Base-by-base conservation (phyloP, 192 early-diverging fungal genomes). In the Backusella macrospora region DNA sequence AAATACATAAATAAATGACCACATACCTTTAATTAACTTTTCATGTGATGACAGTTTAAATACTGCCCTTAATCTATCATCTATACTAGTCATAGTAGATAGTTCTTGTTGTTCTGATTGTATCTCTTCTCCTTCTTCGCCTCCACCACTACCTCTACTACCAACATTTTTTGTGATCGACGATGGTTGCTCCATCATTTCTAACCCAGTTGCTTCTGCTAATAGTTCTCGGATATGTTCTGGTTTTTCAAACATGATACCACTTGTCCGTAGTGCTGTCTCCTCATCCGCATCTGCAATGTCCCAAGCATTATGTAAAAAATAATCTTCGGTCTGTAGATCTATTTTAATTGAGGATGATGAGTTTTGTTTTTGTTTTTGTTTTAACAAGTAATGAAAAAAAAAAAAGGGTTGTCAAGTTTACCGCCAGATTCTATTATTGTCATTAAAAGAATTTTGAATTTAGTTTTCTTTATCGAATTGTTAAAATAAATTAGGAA, bases 151-250 rank as follows among this genome's bases (percentile, higher is more conserved):
- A 34, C 29, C 2, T 1, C 29, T 2, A 34, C 29, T 34, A 34
- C 29, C 2, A 34, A 34, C 29, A 2, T 34, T 34, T 34, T 34
- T 34, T 34, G 29, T 34, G 29, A 34, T 34, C 2, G 29, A 34
- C 2, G 29, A 34, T 62, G 55, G 42, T 37, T 23, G 40, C 62
- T 37, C 34, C 38, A 23, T 40, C 40, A 55, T 45, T 40, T 52
- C 68, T 71, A 67, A 45, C 2, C 65, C 78, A 6, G 73, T 69
- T n/a, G 78, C 78, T 47, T 79, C 78, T 14, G 78, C 78, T 44
- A 79, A 65, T 38, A 71, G 64, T 37, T 68, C 47, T 42, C 65
- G 73, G 26, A 40, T 75, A 9, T 46, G 77, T 62, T 62, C 43
- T 44, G 48, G 34, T 8, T 21, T 66, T 66, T 52, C 42, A 47